These are phyloP conservation scores for Alternaria alternata DNA, from an alignment of 2,329 filamentous ascomycete species.

Conservation along the genomic window DNA sequence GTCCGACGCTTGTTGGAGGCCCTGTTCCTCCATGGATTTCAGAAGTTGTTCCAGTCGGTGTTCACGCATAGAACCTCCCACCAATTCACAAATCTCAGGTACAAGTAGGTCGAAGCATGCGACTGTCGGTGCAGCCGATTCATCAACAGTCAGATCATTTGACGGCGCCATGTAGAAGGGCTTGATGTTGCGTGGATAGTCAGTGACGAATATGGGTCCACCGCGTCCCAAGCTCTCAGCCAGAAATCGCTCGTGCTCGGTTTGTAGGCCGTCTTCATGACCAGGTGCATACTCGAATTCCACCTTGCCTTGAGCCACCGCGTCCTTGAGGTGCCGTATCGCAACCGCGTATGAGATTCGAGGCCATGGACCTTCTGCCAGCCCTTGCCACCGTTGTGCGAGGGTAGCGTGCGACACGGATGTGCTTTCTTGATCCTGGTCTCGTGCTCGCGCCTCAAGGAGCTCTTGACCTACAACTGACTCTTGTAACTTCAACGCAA, in stretches of 20 bases:
- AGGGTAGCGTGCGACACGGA: slow-evolving; percentile 62
- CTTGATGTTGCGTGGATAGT: slow-evolving; percentile 89
- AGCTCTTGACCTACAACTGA: slow-evolving; percentile 65
- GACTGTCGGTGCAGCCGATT: slow-evolving; percentile 63
- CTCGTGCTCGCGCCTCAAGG: slow-evolving; percentile 55
- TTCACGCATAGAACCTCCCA: slow-evolving; percentile 89
- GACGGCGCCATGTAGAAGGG: slow-evolving; percentile 85
- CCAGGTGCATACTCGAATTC: slow-evolving; percentile 72
- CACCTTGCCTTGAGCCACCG: slow-evolving; percentile 58
- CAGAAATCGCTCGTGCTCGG: slow-evolving; percentile 92
- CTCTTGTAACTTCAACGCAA: slow-evolving; percentile 60
- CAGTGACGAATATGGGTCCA: slow-evolving; percentile 84
- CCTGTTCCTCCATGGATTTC: slow-evolving; percentile 74
- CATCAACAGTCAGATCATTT: slow-evolving; percentile 17
- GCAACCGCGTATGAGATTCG: slow-evolving; percentile 85
- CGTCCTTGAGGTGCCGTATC: slow-evolving; percentile 70
- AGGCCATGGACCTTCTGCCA: slow-evolving; percentile 78
- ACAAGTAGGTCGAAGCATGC: slow-evolving; percentile 92
- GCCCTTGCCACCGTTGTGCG: slow-evolving; percentile 73
- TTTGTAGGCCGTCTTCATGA: slow-evolving; percentile 79
- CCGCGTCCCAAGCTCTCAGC: slow-evolving; percentile 71
- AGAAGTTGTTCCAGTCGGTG: slow-evolving; percentile 74
- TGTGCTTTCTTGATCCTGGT: slow-evolving; percentile 45
- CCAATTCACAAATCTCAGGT: slow-evolving; percentile 84
- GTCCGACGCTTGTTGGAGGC: slow-evolving; percentile 58